phyloP scores from a whole-genome alignment of 805 yeast species.

The Scheffersomyces ergatensis region DNA sequence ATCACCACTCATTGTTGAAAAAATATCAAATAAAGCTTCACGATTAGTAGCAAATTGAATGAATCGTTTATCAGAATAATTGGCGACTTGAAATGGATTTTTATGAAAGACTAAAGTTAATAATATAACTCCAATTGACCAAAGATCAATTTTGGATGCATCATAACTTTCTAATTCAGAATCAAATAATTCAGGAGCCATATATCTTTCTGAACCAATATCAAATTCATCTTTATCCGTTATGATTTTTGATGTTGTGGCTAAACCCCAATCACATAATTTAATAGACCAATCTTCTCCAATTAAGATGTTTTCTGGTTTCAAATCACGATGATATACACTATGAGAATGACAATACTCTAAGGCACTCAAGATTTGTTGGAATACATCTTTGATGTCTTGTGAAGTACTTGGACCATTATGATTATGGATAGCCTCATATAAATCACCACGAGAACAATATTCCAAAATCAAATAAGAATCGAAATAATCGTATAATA shows the following conservation, averaged over 20 bases:
- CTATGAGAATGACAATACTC: constrained; percentile 48
- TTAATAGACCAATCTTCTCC: constrained; percentile 56
- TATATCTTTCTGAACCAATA: constrained; percentile 85
- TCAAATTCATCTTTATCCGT: constrained; percentile 62
- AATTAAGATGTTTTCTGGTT: constrained; percentile 56
- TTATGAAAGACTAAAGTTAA: constrained; percentile 84
- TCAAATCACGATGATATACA: constrained; percentile 55
- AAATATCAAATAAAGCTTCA: constrained; percentile 88
- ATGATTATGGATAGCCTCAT: constrained; percentile 69
- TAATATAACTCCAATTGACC: constrained; percentile 86
- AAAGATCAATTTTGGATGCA: constrained; percentile 79
- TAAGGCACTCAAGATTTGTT: constrained; percentile 49
- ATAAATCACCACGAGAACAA: constrained; percentile 84
- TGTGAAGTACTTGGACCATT: constrained; percentile 60
- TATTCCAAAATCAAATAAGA: constrained; percentile 66
- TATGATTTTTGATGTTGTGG: constrained; percentile 51
- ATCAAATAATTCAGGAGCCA: constrained; percentile 93
- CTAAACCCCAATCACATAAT: constrained; percentile 59
- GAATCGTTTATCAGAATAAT: constrained; percentile 76
- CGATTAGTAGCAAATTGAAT: constrained; percentile 82
- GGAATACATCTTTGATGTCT: constrained; percentile 54
- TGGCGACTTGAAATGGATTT: constrained; percentile 82
- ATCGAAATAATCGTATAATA: constrained; percentile 49
- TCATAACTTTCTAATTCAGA: constrained; percentile 57
- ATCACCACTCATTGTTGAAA: constrained; percentile 84